These are phyloP conservation scores for Fusarium caatingaense DNA, from an alignment of 2,329 filamentous ascomycete species.

Conservation along the genomic window DNA sequence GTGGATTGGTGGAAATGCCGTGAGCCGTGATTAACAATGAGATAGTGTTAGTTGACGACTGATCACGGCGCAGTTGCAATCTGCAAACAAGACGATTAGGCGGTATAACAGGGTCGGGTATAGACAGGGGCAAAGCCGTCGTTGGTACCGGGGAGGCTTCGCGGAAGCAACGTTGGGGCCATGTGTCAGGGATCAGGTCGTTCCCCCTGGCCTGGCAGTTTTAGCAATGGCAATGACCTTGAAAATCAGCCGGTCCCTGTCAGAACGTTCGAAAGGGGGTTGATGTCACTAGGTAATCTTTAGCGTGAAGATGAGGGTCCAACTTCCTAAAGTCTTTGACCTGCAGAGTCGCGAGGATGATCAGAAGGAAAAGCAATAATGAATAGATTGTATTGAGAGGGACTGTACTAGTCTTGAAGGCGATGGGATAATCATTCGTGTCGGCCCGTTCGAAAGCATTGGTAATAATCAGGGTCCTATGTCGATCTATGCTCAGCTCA, in stretches of 20 bases:
- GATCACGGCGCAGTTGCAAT: slow-evolving; percentile 22
- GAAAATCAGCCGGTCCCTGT: slow-evolving; percentile 21
- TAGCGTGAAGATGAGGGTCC: slow-evolving; percentile 37
- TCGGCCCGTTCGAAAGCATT: slow-evolving; percentile 8
- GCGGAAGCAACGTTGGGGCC: slow-evolving; percentile 33
- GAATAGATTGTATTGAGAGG: background rate
- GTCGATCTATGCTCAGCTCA: slow-evolving; percentile 12
- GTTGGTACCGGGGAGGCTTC: slow-evolving; percentile 30
- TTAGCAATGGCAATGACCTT: slow-evolving; percentile 21
- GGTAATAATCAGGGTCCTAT: slow-evolving; percentile 4
- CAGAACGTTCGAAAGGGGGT: slow-evolving; percentile 30
- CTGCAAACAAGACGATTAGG: slow-evolving; percentile 25
- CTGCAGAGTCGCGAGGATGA: slow-evolving; percentile 20
- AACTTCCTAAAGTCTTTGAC: slow-evolving; percentile 3
- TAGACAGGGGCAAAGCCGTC: slow-evolving; percentile 30
- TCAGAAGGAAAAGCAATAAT: background rate
- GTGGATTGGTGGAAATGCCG: slow-evolving; percentile 15
- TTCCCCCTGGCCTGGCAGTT: slow-evolving; percentile 29
- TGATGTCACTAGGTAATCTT: slow-evolving; percentile 32
- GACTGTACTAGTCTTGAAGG: background rate
- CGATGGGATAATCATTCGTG: slow-evolving; percentile 13
- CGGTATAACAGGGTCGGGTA: slow-evolving; percentile 34
- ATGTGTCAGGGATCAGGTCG: slow-evolving; percentile 23
- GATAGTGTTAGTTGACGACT: slow-evolving; percentile 27
- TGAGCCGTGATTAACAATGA: slow-evolving; percentile 28